Percentiles rank a stretch among this genome's conserved stretches.
Conservation (phyloP, 345 rosid genomes). For the Eucalyptus grandis region DNA sequence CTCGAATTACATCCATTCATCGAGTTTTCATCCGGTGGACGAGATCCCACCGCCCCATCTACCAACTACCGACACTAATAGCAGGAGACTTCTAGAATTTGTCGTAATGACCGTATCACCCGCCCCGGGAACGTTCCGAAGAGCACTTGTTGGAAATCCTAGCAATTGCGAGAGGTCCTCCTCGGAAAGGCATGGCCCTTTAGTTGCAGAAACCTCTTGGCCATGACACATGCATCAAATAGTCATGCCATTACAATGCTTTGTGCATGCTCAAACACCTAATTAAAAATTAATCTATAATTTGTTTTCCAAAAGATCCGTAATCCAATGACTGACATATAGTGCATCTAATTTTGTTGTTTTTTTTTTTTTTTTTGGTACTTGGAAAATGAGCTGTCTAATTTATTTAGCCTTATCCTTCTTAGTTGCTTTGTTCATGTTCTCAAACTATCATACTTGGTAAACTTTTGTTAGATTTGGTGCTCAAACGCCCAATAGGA, state of each 20-base stretch:
- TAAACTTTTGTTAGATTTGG: neutral
- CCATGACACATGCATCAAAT: neutral
- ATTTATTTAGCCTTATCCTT: neutral
- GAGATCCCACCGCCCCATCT: no score
- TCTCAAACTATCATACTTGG: neutral
- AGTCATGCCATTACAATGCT: neutral
- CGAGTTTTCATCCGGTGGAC: no score
- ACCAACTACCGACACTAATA: no score
- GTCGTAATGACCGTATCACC: no score
- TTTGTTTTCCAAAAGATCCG: neutral
- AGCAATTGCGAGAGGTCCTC: no score
- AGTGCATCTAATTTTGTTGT: neutral
- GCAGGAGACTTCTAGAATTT: no score
- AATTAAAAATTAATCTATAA: neutral
- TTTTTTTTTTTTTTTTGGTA: neutral
- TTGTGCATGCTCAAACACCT: neutral
- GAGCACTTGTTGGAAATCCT: no score
- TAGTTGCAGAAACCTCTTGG: no score
- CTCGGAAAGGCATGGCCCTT: no score
- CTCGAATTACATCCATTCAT: no score
- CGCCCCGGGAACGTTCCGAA: no score
- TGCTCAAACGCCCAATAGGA: neutral
- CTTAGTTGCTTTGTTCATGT: neutral
- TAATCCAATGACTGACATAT: neutral
- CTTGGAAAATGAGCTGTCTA: neutral